Evolutionary conservation across 2,329 filamentous ascomycete species (phyloP).

Genomic region (Aureobasidium sp.): DNA sequence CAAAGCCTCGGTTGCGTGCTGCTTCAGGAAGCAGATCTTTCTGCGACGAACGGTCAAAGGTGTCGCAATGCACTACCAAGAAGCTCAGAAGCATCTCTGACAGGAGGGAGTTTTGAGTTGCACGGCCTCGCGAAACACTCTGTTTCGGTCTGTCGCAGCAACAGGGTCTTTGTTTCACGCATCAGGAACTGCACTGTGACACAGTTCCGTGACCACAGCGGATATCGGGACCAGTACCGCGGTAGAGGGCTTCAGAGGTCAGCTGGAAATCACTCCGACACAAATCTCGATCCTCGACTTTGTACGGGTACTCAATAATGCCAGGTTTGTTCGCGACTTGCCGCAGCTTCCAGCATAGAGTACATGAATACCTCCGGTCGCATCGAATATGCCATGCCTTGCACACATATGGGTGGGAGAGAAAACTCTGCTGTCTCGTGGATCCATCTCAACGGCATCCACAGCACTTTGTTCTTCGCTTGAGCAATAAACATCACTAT

Average conservation of each 20-base stretch:
- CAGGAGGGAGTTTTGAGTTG: background rate
- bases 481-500: background rate
- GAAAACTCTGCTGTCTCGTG: background rate
- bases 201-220: slow-evolving; percentile 1
- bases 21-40: background rate
- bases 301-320: background rate
- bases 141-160: slow-evolving; percentile 10
- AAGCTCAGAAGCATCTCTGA: background rate
- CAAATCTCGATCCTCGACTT: background rate
- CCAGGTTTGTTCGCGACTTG: background rate
- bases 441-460: background rate
- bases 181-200: background rate
- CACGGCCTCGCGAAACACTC: background rate
- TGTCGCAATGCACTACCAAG: slow-evolving; percentile 2
- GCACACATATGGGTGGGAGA: background rate
- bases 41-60: background rate
- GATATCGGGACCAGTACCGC: background rate
- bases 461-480: background rate
- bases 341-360: background rate
- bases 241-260: background rate
- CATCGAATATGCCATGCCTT: background rate
- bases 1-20: background rate
- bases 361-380: background rate
- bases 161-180: slow-evolving; percentile 7
- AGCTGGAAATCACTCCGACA: background rate